phyloP scores from a whole-genome alignment of 768 basidiomycete species.

The Melanogaster broomeanus region DNA sequence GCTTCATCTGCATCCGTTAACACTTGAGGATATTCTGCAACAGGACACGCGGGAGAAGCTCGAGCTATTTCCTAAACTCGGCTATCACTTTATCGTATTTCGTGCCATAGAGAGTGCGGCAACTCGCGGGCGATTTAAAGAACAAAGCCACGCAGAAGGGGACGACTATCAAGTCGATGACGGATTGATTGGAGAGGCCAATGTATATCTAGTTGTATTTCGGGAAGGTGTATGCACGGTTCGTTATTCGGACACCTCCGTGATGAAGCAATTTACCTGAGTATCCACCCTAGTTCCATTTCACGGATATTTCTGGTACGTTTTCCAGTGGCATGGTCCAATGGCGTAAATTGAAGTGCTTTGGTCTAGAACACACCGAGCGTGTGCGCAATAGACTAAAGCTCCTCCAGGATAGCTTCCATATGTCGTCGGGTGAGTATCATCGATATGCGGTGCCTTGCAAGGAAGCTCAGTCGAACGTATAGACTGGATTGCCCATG shows the following conservation, averaged over 20 bases:
- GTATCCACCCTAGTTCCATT: constrained; percentile 69
- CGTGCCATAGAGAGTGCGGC: constrained; percentile 70
- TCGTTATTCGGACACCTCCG: constrained; percentile 24
- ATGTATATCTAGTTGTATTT: constrained; percentile 89
- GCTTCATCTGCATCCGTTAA: constrained; percentile 87
- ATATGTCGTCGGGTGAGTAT: constrained; percentile 69
- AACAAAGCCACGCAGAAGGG: constrained; percentile 20
- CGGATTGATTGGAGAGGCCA: constrained; percentile 67
- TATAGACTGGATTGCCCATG: constrained; percentile 92
- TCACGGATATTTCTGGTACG: constrained; percentile 74
- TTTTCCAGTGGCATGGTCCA: not conserved
- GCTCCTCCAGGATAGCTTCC: constrained; percentile 58
- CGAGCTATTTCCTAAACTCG: constrained; percentile 82
- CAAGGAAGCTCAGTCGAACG: not conserved
- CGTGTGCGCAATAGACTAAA: constrained; percentile 73
- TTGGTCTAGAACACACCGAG: constrained; percentile 65
- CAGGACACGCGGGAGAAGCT: constrained; percentile 92
- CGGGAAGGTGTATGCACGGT: constrained; percentile 83
- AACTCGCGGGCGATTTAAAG: constrained; percentile 41
- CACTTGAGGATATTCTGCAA: constrained; percentile 90
- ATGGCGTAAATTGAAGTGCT: constrained; percentile 1
- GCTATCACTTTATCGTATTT: constrained; percentile 91
- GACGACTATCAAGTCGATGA: constrained; percentile 35
- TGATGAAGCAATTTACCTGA: not conserved
- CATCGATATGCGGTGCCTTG: not conserved